These are phyloP conservation scores for Stagonosporopsis vannaccii DNA, from an alignment of 2,329 filamentous ascomycete genomes.

Conservation along the genomic window DNA sequence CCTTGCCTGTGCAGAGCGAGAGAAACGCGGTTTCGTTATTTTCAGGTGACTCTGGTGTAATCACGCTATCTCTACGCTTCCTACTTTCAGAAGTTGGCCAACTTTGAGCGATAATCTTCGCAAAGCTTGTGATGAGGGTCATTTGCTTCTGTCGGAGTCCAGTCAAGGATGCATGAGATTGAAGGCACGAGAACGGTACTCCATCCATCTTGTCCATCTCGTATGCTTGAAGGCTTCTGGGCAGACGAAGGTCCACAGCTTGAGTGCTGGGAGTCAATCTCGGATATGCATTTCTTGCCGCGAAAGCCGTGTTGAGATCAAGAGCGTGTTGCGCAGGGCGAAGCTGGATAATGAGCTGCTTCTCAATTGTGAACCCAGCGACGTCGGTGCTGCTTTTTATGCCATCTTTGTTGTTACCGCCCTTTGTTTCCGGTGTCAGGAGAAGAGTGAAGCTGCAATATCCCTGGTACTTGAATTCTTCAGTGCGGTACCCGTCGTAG, in stretches of 20 bases:
- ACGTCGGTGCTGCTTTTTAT: not conserved
- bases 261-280: slow-evolving; percentile 30
- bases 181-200: slow-evolving; percentile 27
- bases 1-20: slow-evolving; percentile 35
- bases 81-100: slow-evolving; percentile 20
- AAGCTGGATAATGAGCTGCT: slow-evolving; percentile 35
- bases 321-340: slow-evolving; percentile 34
- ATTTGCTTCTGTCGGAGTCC: slow-evolving; percentile 23
- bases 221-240: slow-evolving; percentile 27
- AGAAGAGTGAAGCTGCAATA: slow-evolving; percentile 35
- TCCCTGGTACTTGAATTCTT: slow-evolving; percentile 30
- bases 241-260: slow-evolving; percentile 17
- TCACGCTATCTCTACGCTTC: slow-evolving; percentile 8
- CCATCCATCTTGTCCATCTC: slow-evolving; percentile 40
- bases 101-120: slow-evolving; percentile 33
- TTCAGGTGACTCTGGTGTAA: slow-evolving; percentile 31
- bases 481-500: slow-evolving; percentile 15
- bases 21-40: slow-evolving; percentile 15
- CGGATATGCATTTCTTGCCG: slow-evolving; percentile 32
- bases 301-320: slow-evolving; percentile 26
- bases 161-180: slow-evolving; percentile 8
- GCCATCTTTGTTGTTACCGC: not conserved
- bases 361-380: too few relatives aligned
- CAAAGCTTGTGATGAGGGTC: slow-evolving; percentile 39
- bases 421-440: not conserved